phyloP scores from a whole-genome alignment of 2,329 filamentous ascomycete species.

The Dothideomycetes sp. region DNA sequence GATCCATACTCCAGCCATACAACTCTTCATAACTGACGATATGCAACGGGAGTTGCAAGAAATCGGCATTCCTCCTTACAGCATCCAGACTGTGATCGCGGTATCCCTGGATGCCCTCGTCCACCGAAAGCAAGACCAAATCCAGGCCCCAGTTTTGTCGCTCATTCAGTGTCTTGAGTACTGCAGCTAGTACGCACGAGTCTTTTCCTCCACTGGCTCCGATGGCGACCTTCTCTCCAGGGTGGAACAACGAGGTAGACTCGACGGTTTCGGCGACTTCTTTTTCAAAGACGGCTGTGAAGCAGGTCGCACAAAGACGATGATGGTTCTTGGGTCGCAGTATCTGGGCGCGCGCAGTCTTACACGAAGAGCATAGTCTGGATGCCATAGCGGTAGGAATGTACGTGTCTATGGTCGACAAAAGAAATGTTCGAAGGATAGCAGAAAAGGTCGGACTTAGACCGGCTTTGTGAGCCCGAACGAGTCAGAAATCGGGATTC shows the following conservation, averaged over 20 bases:
- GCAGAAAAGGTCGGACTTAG: neutral
- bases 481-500: neutral
- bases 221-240: conserved; percentile 82
- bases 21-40: conserved; percentile 90
- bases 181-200: conserved; percentile 88
- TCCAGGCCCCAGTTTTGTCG: conserved; percentile 79
- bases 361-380: conserved; percentile 65
- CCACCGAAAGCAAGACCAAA: conserved; percentile 79
- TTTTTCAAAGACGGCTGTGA: conserved; percentile 77
- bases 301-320: conserved; percentile 85
- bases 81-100: conserved; percentile 93
- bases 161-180: conserved; percentile 90
- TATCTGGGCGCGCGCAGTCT: conserved; percentile 70
- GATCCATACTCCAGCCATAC: conserved; percentile 99
- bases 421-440: neutral
- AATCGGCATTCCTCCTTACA: conserved; percentile 82
- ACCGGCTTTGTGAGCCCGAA: neutral
- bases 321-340: conserved; percentile 91
- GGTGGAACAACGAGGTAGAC: conserved; percentile 68
- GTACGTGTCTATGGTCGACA: neutral
- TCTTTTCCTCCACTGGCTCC: conserved; percentile 96
- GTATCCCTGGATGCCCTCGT: conserved; percentile 96
- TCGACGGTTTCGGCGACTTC: conserved; percentile 91
- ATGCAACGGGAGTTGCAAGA: conserved; percentile 85
- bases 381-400: conserved; percentile 56